Evolutionary conservation across 2,329 filamentous ascomycete genomes (phyloP), one percentile per base, ranked within the genome.

Genomic region (Pseudocercospora macadamiae): DNA sequence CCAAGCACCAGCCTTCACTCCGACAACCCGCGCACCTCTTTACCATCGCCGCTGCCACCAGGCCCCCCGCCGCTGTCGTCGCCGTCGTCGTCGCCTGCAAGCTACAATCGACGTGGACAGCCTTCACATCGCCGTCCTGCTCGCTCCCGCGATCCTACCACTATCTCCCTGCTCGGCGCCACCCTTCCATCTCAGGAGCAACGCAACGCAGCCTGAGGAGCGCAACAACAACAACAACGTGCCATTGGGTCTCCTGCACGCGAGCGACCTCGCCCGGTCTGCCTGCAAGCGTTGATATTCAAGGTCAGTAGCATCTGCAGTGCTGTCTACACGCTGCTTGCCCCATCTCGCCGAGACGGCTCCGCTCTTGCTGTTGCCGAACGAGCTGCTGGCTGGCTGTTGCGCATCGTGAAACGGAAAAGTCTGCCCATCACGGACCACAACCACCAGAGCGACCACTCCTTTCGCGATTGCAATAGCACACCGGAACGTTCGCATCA

Each of bases 151-250:
- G n/a, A 19, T 30, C 47, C 47, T 18, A n/a, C 47, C 47, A 21
- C 28, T 21, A 34, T 34, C 26, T 49, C 47, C 47, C 16, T 18
- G 47, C 19, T 21, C 26, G 47, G 47, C 47, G 47, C 47, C 47
- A 49, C 47, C 47, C 47, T 49, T 49, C 47, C 47, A 32, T 49
- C 47, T 49, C 47, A 32, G 47, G 25, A 49, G 47, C 47, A 49
- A 6, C 28, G 12, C 28, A n/a, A 47, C 47, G 7, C 12, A 30
- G 26, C 47, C 47, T 49, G 47, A 49, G n/a, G 25, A 49, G 47
- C 47, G 26, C 47, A 21, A 49, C 26, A 32, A 16, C 47, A 21
- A 49, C 26, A 32, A 26, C 47, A 19, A 5, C 36, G 36, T 26
- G 47, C 47, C 47, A 49, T 49, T 49, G 47, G 32, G 26, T 21